A percentile compares a stretch with the other conserved stretches of the same genome.
These are phyloP conservation scores for Lagenidium sp. DNA, from an alignment of 352 stramenopile species.

Conservation along the genomic window DNA sequence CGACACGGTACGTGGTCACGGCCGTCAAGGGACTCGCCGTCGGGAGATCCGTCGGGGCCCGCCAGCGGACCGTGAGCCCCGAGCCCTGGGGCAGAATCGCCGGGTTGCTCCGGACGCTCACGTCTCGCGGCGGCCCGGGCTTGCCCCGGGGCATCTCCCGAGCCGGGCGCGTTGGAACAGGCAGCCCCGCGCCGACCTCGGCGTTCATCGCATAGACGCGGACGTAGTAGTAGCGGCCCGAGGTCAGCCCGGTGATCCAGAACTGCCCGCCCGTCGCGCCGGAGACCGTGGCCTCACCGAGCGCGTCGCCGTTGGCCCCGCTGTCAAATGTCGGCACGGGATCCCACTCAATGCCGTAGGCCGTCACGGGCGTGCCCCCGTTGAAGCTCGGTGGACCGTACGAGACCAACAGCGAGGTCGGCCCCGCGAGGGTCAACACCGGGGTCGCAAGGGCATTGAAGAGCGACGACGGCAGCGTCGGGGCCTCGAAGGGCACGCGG, in stretches of 20 bases:
- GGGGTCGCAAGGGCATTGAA: conserved; percentile 50
- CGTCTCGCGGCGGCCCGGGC: conserved; percentile 19
- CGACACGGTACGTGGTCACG: conserved; percentile 37
- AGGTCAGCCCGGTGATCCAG: conserved; percentile 39
- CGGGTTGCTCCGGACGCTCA: conserved; percentile 30
- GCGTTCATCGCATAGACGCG: conserved; percentile 66
- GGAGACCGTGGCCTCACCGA: conserved; percentile 25
- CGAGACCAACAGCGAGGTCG: conserved; percentile 62
- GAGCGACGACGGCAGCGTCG: conserved; percentile 37
- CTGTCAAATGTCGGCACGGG: conserved; percentile 64
- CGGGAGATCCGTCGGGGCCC: conserved; percentile 15
- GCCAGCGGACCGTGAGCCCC: conserved; percentile 47
- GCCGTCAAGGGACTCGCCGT: neutral
- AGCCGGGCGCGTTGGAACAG: conserved; percentile 29
- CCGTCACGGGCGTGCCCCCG: conserved; percentile 80
- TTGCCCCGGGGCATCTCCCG: conserved; percentile 66
- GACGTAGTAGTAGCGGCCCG: conserved; percentile 41
- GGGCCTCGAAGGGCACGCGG: conserved; percentile 55
- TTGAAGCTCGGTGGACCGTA: conserved; percentile 79
- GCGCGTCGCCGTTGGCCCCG: conserved; percentile 36
- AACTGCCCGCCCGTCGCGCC: conserved; percentile 15
- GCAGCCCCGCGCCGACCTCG: conserved; percentile 29
- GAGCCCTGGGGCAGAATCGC: conserved; percentile 22
- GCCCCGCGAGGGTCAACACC: conserved; percentile 55
- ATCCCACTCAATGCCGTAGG: conserved; percentile 91